phyloP scores from a whole-genome alignment of 495 filamentous ascomycete species.

The Oidiodendron maius region DNA sequence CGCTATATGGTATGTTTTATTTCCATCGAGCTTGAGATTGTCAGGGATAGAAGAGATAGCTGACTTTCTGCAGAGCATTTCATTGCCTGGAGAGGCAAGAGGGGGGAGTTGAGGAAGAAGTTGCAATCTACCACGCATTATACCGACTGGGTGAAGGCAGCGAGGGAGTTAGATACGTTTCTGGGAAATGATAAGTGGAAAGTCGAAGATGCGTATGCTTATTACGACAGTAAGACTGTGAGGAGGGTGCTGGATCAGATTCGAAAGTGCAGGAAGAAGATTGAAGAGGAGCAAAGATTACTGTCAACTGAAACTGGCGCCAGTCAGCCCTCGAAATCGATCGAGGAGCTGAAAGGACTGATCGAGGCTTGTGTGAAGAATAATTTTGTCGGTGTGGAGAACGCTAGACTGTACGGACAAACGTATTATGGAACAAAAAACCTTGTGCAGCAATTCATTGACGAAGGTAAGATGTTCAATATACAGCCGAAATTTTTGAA shows the following conservation, averaged over 20 bases:
- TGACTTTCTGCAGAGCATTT: slow-evolving; percentile 43
- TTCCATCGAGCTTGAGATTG: background rate
- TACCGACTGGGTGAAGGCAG: slow-evolving; percentile 71
- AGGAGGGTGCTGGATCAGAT: slow-evolving; percentile 70
- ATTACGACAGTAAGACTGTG: slow-evolving; percentile 85
- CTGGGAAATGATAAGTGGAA: slow-evolving; percentile 86
- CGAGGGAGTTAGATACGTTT: slow-evolving; percentile 72
- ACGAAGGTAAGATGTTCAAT: slow-evolving; percentile 53
- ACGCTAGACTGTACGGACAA: slow-evolving; percentile 86
- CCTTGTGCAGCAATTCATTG: slow-evolving; percentile 80
- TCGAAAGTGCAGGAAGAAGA: slow-evolving; percentile 47
- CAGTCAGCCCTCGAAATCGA: slow-evolving; percentile 29
- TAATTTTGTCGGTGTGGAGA: slow-evolving; percentile 95
- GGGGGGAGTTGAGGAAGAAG: slow-evolving; percentile 61
- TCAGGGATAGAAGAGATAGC: too few species aligned
- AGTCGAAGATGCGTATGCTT: slow-evolving; percentile 80
- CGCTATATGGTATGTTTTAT: slow-evolving; percentile 52
- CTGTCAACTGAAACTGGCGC: slow-evolving; percentile 12
- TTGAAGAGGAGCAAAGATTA: slow-evolving; percentile 43
- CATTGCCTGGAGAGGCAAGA: slow-evolving; percentile 65
- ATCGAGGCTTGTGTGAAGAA: slow-evolving; percentile 92
- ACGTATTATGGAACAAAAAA: slow-evolving; percentile 96
- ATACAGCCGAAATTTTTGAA: background rate
- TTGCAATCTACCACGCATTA: slow-evolving; percentile 69
- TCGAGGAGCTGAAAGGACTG: slow-evolving; percentile 68